Evolutionary conservation across 2,329 filamentous ascomycete species (phyloP).

Genomic region (Botrytis medusae): DNA sequence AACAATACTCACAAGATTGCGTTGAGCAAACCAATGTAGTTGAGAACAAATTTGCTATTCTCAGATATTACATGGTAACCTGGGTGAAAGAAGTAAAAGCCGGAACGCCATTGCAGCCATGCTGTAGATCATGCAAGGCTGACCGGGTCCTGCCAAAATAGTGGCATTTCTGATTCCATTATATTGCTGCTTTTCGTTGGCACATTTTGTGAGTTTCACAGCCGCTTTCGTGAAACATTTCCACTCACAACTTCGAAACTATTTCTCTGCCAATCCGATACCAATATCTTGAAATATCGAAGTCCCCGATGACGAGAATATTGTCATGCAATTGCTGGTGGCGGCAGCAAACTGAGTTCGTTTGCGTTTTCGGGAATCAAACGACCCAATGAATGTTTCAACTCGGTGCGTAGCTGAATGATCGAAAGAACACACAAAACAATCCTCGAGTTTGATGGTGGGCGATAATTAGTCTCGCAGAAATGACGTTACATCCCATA

Average conservation of each 20-base stretch:
- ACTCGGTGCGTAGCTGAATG: neutral
- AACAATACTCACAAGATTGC: neutral
- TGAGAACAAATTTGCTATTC: neutral
- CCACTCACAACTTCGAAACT: neutral
- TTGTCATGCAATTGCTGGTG: neutral
- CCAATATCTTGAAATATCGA: slow-evolving; percentile 17
- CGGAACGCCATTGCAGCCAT: neutral
- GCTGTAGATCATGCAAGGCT: slow-evolving; percentile 14
- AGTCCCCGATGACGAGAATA: neutral
- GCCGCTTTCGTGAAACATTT: neutral
- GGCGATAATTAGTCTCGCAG: neutral
- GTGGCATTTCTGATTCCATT: neutral
- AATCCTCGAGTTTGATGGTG: neutral
- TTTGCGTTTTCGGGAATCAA: neutral
- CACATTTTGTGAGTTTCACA: slow-evolving; percentile 8
- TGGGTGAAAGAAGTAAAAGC: neutral
- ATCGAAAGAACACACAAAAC: neutral
- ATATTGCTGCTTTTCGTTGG: slow-evolving; percentile 5
- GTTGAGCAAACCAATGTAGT: slow-evolving; percentile 1
- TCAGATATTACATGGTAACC: slow-evolving; percentile 1
- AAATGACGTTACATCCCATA: neutral
- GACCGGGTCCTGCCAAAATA: neutral
- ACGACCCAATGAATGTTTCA: neutral
- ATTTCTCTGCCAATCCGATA: neutral
- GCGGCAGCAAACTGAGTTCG: neutral